phyloP scores from a whole-genome alignment of 805 yeast species.

The Starmerella gropengiesseri region DNA sequence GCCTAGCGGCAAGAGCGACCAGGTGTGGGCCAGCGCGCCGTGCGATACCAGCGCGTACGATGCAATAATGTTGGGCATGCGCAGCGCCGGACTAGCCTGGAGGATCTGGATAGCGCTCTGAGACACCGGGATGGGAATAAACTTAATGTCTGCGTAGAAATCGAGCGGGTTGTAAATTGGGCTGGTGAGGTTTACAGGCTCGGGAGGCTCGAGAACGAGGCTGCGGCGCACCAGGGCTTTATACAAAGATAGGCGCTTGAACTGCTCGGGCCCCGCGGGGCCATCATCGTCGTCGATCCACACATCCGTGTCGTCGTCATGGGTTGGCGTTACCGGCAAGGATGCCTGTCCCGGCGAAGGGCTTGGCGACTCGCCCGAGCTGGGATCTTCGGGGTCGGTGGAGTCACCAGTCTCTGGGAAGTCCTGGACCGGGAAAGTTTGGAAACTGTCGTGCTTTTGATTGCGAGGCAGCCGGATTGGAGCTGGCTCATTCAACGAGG shows the following conservation, averaged over 20 bases:
- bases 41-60: constrained; percentile 23
- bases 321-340: too few relatives aligned
- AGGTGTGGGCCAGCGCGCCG: constrained; percentile 23
- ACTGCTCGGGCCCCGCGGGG: neutral
- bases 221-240: constrained; percentile 5
- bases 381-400: too few relatives aligned
- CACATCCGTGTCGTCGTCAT: too few relatives aligned
- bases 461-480: too few relatives aligned
- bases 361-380: too few relatives aligned
- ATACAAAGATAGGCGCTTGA: neutral
- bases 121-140: constrained; percentile 20
- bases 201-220: neutral
- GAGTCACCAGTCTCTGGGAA: too few relatives aligned
- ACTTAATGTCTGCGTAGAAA: constrained; percentile 15
- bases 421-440: too few relatives aligned
- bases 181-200: neutral
- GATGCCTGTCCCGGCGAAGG: too few relatives aligned
- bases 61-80: constrained; percentile 8
- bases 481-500: too few relatives aligned
- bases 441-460: too few relatives aligned
- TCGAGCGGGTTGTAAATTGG: constrained; percentile 6
- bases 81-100: constrained; percentile 10
- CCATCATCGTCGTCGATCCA: neutral
- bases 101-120: constrained; percentile 22
- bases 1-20: constrained; percentile 23